phyloP scores from a whole-genome alignment of 2,329 filamentous ascomycete genomes.

The Penicillium sp. region DNA sequence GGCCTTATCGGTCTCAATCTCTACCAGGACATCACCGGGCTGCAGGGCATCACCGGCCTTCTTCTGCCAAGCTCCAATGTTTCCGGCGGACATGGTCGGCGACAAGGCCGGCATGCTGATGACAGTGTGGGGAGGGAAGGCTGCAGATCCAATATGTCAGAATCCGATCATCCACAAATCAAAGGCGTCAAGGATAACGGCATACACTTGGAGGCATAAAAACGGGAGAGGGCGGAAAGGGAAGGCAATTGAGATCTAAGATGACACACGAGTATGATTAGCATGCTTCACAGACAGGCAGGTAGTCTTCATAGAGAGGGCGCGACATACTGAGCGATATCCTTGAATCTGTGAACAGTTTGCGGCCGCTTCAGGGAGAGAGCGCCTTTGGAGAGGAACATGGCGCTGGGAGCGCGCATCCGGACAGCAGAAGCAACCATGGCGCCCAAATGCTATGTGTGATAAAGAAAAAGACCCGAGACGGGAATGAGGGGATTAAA shows the following conservation, averaged over 20 bases:
- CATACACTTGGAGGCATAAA: constrained; percentile 62
- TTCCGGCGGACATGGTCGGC: constrained; percentile 92
- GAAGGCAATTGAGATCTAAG: constrained; percentile 43
- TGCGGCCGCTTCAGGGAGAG: constrained; percentile 40
- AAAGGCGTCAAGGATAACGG: neutral
- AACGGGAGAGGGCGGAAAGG: constrained; percentile 54
- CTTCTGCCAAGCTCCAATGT: constrained; percentile 97
- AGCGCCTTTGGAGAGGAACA: constrained; percentile 36
- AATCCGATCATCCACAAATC: too few species aligned
- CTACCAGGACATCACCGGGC: constrained; percentile 89
- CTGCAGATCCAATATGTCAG: constrained; percentile 43
- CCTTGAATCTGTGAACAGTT: constrained; percentile 37
- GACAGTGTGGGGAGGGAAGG: constrained; percentile 87
- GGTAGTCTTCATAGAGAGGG: too few species aligned
- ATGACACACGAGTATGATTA: constrained; percentile 16
- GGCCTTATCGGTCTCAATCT: constrained; percentile 99
- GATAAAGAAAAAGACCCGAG: constrained; percentile 15
- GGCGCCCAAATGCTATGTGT: constrained; percentile 30
- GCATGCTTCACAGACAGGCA: too few species aligned
- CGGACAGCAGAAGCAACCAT: constrained; percentile 48
- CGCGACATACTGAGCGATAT: constrained; percentile 36
- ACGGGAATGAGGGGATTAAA: constrained; percentile 16
- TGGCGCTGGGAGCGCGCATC: constrained; percentile 39
- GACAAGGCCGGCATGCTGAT: constrained; percentile 97
- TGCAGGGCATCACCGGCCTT: constrained; percentile 78